Evolutionary conservation across 495 filamentous ascomycete species (phyloP), one percentile per base, ranked within the genome.

Genomic region (Penicillium herquei): DNA sequence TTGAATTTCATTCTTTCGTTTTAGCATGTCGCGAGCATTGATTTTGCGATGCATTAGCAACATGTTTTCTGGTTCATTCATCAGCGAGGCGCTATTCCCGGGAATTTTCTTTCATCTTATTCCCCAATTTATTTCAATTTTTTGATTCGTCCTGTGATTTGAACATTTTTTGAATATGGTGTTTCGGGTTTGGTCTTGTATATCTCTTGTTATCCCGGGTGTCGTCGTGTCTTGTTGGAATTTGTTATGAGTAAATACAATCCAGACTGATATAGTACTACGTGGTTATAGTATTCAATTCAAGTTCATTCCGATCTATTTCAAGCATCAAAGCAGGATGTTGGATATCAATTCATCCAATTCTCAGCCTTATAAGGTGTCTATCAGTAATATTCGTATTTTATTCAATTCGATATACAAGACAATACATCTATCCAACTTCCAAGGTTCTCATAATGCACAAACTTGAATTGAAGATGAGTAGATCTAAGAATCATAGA

Each of bases 61-160:
- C 16, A 13, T 30, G 18, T 46, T 40, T 51, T 49, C 42, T 58
- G 0, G 31, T 14, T 45, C 44, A 59, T 41, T 49, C 48, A 65
- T 67, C 53, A 65, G 70, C 70, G 60, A 71, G 69, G 68, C 69
- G 64, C 65, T 70, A 72, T 73, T 74, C 71, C 70, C 69, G 60
- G 68, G 64, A 65, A 55, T 59, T 52, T 49, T 35, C 34, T 50
- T 60, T 46, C 26, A 26, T 55, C 43, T 39, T 44, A 43, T 41
- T 18, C 26, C 14, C 31, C 34, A 35, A 33, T 3, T 30, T n/a
- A 35, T 42, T 56, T 52, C 13, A 26, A 32, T 58, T 17, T 32
- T 10, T 26, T 26, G 21, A 26, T 26, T 26, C 16, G 31, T 13
- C 43, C 43, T 46, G 46, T 46, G 11, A 18, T 46, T 39, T 18